Percentiles rank a stretch among this genome's conserved stretches.
These are phyloP conservation scores for Passiflora organensis DNA, from an alignment of 345 rosid genomes.

Conservation along the genomic window DNA sequence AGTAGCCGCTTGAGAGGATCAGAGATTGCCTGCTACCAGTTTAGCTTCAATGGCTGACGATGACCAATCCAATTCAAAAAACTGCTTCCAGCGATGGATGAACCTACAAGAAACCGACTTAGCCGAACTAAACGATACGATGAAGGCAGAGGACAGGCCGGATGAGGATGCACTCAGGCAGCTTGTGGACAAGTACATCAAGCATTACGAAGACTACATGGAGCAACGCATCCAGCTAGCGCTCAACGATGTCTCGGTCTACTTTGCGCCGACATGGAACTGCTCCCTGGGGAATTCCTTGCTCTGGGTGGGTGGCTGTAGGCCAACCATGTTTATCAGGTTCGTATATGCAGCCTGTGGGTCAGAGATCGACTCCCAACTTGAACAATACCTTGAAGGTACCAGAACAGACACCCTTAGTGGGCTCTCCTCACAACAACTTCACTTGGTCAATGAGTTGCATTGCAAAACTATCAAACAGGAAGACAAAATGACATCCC, in stretches of 20 bases:
- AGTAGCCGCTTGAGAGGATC: too few species aligned
- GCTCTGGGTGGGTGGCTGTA: slow-evolving; percentile 43
- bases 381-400: slow-evolving; percentile 15
- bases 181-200: slow-evolving; percentile 9
- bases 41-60: too few species aligned
- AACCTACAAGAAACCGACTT: slow-evolving; percentile 25
- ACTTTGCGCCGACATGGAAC: slow-evolving; percentile 36
- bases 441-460: slow-evolving; percentile 24
- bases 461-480: slow-evolving; percentile 23
- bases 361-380: slow-evolving; percentile 20
- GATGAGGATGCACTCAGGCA: slow-evolving; percentile 1
- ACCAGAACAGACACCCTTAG: slow-evolving; percentile 5
- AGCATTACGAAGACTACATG: slow-evolving; percentile 23
- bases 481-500: slow-evolving; percentile 30
- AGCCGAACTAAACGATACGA: slow-evolving; percentile 9
- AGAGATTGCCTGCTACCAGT: too few species aligned
- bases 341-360: slow-evolving; percentile 30
- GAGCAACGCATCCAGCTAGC: slow-evolving; percentile 16
- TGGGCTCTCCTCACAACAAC: slow-evolving; percentile 25
- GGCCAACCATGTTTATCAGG: slow-evolving; percentile 39
- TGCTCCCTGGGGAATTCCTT: slow-evolving; percentile 39
- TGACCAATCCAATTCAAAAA: not conserved
- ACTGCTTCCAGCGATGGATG: slow-evolving; percentile 31
- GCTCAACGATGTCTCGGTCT: slow-evolving; percentile 10
- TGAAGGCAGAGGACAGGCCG: not conserved